Evolutionary conservation across 2,329 filamentous ascomycete genomes (phyloP).

Genomic region (Phyllachora maydis): DNA sequence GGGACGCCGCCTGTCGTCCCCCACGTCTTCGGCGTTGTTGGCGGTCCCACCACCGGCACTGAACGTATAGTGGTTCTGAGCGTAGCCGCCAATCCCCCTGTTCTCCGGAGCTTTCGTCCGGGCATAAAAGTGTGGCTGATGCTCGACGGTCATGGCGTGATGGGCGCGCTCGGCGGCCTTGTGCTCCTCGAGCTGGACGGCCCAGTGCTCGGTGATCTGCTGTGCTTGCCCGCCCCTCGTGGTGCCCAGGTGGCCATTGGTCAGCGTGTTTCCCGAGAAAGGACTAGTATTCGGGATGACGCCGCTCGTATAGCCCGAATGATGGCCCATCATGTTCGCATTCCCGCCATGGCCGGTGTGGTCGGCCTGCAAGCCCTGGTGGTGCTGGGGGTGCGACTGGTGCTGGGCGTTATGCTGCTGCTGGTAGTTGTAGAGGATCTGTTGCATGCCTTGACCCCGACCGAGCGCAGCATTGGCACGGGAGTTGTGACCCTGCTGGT

Average conservation of each 20-base stretch:
- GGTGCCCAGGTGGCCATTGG: conserved; percentile 32
- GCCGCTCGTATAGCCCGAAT: conserved; percentile 40
- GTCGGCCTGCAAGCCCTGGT: conserved; percentile 36
- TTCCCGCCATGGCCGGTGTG: conserved; percentile 33
- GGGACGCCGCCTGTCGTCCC: conserved; percentile 37
- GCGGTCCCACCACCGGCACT: conserved; percentile 25
- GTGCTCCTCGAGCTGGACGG: conserved; percentile 63
- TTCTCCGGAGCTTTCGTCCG: conserved; percentile 50
- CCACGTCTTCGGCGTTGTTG: conserved; percentile 27
- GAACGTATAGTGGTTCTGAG: too few relatives aligned
- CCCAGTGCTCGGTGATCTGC: conserved; percentile 53
- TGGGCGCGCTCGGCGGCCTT: conserved; percentile 57
- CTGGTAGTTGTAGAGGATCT: conserved; percentile 51
- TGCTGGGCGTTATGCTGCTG: conserved; percentile 41
- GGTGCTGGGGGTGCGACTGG: conserved; percentile 43
- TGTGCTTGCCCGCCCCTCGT: conserved; percentile 28
- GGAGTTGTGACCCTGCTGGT: conserved; percentile 53
- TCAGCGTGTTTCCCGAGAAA: conserved; percentile 30
- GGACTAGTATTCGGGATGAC: conserved; percentile 44
- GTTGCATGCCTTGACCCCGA: conserved; percentile 30
- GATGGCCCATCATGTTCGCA: conserved; percentile 32
- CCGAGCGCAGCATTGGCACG: conserved; percentile 53
- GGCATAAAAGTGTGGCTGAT: conserved; percentile 51
- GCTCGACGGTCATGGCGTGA: conserved; percentile 48
- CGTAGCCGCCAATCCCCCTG: conserved; percentile 40